Conservation (phyloP, 2,329 filamentous ascomycete species). For the Venturia aucupariae region DNA sequence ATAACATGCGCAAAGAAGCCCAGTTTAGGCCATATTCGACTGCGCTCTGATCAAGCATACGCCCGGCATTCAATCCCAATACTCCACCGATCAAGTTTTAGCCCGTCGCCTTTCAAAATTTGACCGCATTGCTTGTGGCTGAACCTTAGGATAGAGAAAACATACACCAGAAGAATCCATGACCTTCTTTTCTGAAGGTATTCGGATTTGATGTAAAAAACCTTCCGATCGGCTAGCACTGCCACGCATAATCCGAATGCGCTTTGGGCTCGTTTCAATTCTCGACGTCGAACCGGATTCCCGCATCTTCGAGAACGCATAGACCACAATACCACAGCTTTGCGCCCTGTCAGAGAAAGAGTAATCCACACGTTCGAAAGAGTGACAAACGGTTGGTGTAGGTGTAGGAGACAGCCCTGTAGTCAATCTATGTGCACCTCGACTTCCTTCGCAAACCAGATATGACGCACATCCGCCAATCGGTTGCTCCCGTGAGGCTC, state of each 20-base stretch:
- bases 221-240: not conserved
- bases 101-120: not conserved
- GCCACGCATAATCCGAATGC: not conserved
- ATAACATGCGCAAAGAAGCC: not conserved
- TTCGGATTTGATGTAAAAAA: slow-evolving; percentile 2
- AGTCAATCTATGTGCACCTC: slow-evolving; percentile 6
- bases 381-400: not conserved
- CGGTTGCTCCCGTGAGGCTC: not conserved
- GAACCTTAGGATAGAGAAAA: not conserved
- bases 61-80: not conserved
- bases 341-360: slow-evolving; percentile 1
- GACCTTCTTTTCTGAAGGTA: not conserved
- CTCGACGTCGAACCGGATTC: not conserved
- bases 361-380: not conserved
- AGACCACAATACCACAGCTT: not conserved
- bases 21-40: not conserved
- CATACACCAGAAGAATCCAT: not conserved
- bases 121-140: not conserved
- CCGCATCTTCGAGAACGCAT: not conserved
- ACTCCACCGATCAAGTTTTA: not conserved
- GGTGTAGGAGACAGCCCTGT: slow-evolving; percentile 7
- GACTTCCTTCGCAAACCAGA: not conserved
- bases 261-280: not conserved
- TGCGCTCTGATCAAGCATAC: not conserved
- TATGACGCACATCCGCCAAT: not conserved